Conservation (phyloP, 805 yeast species). For the Hanseniaspora guilliermondii region DNA sequence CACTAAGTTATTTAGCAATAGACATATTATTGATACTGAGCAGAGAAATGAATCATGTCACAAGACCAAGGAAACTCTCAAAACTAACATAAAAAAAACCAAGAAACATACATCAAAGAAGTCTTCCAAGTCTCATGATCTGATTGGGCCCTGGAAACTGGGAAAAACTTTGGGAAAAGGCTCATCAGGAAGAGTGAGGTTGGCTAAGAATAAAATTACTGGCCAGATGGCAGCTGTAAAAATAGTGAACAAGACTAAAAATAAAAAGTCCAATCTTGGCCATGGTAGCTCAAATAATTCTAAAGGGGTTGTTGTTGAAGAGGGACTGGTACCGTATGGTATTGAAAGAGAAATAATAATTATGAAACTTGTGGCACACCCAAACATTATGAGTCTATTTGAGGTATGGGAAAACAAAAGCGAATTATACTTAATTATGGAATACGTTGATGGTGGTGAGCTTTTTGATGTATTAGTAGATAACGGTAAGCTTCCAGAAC, state of each 20-base stretch:
- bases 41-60: background rate
- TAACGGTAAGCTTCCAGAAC: slow-evolving; percentile 50
- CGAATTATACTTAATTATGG: slow-evolving; percentile 67
- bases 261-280: slow-evolving; percentile 12
- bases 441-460: slow-evolving; percentile 84
- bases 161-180: slow-evolving; percentile 74
- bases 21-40: too few species aligned
- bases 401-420: slow-evolving; percentile 98
- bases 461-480: slow-evolving; percentile 59
- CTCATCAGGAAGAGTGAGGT: slow-evolving; percentile 66
- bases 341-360: slow-evolving; percentile 94
- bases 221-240: slow-evolving; percentile 76
- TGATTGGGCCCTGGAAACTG: slow-evolving; percentile 72
- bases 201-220: slow-evolving; percentile 55
- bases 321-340: slow-evolving; percentile 77
- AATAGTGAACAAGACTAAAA: slow-evolving; percentile 36
- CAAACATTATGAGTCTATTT: slow-evolving; percentile 82
- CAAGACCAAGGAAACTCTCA: background rate
- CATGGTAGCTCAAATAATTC: slow-evolving; percentile 15
- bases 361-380: slow-evolving; percentile 89
- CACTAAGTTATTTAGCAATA: background rate
- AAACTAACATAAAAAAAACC: background rate
- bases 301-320: slow-evolving; percentile 29
- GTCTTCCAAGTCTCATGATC: slow-evolving; percentile 27
- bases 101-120: background rate